A percentile compares a stretch with the other conserved stretches of the same genome.
phyloP scores from a whole-genome alignment of 2,329 filamentous ascomycete species.

The Lizonia empirigonia region DNA sequence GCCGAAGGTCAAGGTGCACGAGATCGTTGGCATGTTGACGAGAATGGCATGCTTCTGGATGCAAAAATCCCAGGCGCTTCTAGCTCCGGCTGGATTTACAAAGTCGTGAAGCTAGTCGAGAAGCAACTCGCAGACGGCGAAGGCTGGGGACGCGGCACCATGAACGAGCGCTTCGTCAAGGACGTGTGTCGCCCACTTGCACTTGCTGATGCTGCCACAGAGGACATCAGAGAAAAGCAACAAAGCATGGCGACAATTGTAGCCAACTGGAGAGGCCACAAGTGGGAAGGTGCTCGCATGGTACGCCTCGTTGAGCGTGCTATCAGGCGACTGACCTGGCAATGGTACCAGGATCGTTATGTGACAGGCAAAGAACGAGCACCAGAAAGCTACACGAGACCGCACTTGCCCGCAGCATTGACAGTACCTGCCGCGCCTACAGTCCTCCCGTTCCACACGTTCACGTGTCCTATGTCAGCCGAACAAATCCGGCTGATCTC shows the following conservation, averaged over 20 bases:
- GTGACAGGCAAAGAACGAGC: slow-evolving; percentile 63
- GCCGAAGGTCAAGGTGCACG: slow-evolving; percentile 72
- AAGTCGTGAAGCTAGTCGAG: slow-evolving; percentile 87
- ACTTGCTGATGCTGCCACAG: slow-evolving; percentile 40
- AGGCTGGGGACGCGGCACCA: slow-evolving; percentile 76
- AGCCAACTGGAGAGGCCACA: slow-evolving; percentile 68
- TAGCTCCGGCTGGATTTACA: slow-evolving; percentile 81
- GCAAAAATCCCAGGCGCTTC: slow-evolving; percentile 64
- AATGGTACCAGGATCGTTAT: slow-evolving; percentile 87
- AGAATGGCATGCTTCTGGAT: slow-evolving; percentile 80
- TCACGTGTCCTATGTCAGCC: slow-evolving; percentile 90
- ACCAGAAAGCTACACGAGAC: slow-evolving; percentile 68
- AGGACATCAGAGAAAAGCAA: slow-evolving; percentile 45
- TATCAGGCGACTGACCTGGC: slow-evolving; percentile 76
- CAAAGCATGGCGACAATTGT: slow-evolving; percentile 47
- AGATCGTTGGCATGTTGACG: slow-evolving; percentile 93
- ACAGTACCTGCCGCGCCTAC: slow-evolving; percentile 87
- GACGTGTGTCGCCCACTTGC: slow-evolving; percentile 55
- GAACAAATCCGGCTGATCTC: slow-evolving; percentile 93
- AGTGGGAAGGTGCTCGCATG: slow-evolving; percentile 87
- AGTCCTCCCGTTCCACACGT: slow-evolving; percentile 95
- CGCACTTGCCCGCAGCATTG: slow-evolving; percentile 73
- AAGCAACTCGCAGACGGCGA: slow-evolving; percentile 88
- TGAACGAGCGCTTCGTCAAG: slow-evolving; percentile 55
- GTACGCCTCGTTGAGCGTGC: slow-evolving; percentile 84